Evolutionary conservation across 2,329 filamentous ascomycete genomes (phyloP).

Genomic region (Claviceps purpurea): DNA sequence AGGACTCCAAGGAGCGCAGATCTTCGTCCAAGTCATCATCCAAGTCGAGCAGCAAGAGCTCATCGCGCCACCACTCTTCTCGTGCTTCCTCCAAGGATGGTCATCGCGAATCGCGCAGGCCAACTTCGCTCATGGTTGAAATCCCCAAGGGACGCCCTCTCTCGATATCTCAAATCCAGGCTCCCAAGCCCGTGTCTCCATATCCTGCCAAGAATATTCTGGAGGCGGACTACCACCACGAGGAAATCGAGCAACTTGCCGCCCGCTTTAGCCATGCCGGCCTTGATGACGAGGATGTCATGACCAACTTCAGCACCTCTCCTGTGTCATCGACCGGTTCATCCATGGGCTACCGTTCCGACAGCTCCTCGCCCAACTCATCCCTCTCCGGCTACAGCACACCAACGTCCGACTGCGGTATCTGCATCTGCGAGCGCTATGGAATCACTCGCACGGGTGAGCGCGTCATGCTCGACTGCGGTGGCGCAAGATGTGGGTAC

Average conservation of each 20-base stretch:
- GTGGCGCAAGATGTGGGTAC: constrained; percentile 76
- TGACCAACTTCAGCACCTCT: constrained; percentile 40
- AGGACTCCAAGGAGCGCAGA: constrained; percentile 10
- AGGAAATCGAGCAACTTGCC: constrained; percentile 66
- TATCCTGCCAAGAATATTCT: constrained; percentile 80
- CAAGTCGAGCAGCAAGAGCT: constrained; percentile 18
- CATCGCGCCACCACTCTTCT: constrained; percentile 27
- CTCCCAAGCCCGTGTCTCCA: constrained; percentile 79
- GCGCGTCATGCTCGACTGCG: constrained; percentile 92
- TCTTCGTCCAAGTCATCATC: constrained; percentile 9
- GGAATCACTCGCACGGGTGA: constrained; percentile 89
- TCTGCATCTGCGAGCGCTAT: constrained; percentile 91
- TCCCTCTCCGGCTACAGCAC: constrained; percentile 68
- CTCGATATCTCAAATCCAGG: constrained; percentile 77
- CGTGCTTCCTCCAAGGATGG: constrained; percentile 29
- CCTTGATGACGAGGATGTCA: constrained; percentile 43
- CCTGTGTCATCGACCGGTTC: constrained; percentile 57
- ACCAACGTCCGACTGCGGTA: constrained; percentile 59
- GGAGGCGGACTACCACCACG: constrained; percentile 62
- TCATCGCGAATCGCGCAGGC: constrained; percentile 29
- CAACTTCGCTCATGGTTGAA: constrained; percentile 42
- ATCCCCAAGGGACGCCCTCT: constrained; percentile 81
- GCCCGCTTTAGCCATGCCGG: constrained; percentile 54
- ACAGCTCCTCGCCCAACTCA: constrained; percentile 61
- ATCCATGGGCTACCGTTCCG: constrained; percentile 57